Base-by-base conservation (phyloP, 2,329 filamentous ascomycete species). In the Proliferodiscus dingleyae region DNA sequence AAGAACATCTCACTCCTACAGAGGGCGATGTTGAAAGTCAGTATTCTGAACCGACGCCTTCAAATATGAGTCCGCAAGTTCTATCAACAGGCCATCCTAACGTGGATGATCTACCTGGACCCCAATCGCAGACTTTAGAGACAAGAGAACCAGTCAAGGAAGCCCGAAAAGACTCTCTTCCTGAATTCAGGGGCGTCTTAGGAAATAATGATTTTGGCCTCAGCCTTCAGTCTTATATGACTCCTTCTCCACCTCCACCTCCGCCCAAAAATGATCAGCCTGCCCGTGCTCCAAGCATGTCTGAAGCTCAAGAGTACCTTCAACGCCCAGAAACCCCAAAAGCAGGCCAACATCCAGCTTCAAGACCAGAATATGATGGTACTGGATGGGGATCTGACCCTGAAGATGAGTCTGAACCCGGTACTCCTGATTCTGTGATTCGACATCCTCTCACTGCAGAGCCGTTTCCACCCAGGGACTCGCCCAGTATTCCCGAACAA, bases 401-500 rank as follows among this genome's bases (percentile, higher is more conserved):
- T 44, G 72, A 76, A 1, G 69, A 78, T 1, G 66, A 68, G 15
- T 59, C 62, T 2, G 82, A 85, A 51, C 80, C 81, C 8, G 78
- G 81, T 26, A 94, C 89, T 6, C 90, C 91, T 11, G 87, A 89
- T 40, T 97, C 91, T 5, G 90, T 97, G 18, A 91, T 96, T 53
- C 86, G 87, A 51, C 87, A 90, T 59, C 80, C 82, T 2, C 65
- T 87, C 38, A 57, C 58, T 18, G n/a, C 13, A n/a, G 41, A 45
- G 8, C 53, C 55, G 32, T 55, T 58, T 15, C 56, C 63, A 39
- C 41, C 60, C 24, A 51, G 57, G 13, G 62, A 64, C 5, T 78
- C 80, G 0, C 80, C 81, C 2, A 74, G 73, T 28, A 80, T 97
- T 47, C 89, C 91, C 1, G 89, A 95, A 58, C 80, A 82, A 37